A percentile compares a stretch with the other conserved stretches of the same genome.
Evolutionary conservation across 2,329 filamentous ascomycete genomes (phyloP).

Genomic region (Fusarium floridanum): DNA sequence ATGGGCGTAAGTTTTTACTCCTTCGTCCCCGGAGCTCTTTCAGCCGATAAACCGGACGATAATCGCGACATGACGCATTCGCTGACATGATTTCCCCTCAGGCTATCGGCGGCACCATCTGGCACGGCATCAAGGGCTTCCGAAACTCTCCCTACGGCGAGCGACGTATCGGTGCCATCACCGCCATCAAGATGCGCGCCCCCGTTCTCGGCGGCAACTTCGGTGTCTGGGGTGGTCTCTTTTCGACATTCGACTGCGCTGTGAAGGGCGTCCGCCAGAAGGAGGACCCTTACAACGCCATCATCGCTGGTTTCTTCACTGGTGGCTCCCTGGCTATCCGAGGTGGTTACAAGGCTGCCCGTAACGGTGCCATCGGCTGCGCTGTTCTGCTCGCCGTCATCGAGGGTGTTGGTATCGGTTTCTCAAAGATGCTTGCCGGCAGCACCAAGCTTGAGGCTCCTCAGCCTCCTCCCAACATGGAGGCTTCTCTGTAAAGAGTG

Average conservation of each 20-base stretch:
- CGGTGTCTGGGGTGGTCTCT: slow-evolving; percentile 96
- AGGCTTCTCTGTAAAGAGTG: slow-evolving; percentile 45
- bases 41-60: slow-evolving; percentile 8
- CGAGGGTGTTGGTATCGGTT: slow-evolving; percentile 95
- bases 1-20: slow-evolving; percentile 81
- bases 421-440: slow-evolving; percentile 93
- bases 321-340: slow-evolving; percentile 91
- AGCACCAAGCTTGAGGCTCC: slow-evolving; percentile 82
- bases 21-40: neutral
- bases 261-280: slow-evolving; percentile 95
- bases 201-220: slow-evolving; percentile 98
- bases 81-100: slow-evolving; percentile 50
- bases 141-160: slow-evolving; percentile 92
- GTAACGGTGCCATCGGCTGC: slow-evolving; percentile 97
- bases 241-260: slow-evolving; percentile 96
- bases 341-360: slow-evolving; percentile 90
- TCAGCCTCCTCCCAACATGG: slow-evolving; percentile 49
- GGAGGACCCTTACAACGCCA: slow-evolving; percentile 98
- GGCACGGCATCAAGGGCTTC: slow-evolving; percentile 97
- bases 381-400: slow-evolving; percentile 95
- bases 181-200: slow-evolving; percentile 96
- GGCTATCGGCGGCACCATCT: slow-evolving; percentile 85
- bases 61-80: slow-evolving; percentile 11
- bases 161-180: slow-evolving; percentile 93
- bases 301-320: slow-evolving; percentile 97